These are phyloP conservation scores for Cystobasidium sp. DNA, from an alignment of 1,284 basidiomycete species.

Conservation along the genomic window DNA sequence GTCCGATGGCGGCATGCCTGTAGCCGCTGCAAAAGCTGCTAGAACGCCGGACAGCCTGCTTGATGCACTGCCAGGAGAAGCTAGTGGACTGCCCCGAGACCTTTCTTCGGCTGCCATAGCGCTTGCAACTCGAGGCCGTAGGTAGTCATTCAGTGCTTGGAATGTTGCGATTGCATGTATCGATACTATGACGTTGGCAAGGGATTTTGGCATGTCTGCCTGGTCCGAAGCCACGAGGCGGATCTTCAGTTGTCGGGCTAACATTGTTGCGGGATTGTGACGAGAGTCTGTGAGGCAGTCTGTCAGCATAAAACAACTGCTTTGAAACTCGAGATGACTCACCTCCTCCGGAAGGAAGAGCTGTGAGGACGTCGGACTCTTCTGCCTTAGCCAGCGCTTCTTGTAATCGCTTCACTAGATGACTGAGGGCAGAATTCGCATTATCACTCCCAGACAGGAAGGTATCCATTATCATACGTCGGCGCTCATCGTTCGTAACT, in stretches of 20 bases:
- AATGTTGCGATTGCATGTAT: slow-evolving; percentile 96
- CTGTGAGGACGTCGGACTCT: slow-evolving; percentile 88
- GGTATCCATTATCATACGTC: slow-evolving; percentile 14
- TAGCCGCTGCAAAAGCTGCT: slow-evolving; percentile 77
- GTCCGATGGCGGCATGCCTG: slow-evolving; percentile 52
- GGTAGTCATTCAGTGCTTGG: slow-evolving; percentile 90
- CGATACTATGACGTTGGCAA: slow-evolving; percentile 87
- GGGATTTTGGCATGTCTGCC: slow-evolving; percentile 78
- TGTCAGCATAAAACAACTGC: slow-evolving; percentile 34
- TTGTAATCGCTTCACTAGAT: slow-evolving; percentile 91
- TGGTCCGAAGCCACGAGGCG: slow-evolving; percentile 84
- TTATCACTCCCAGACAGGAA: slow-evolving; percentile 17
- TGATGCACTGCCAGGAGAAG: slow-evolving; percentile 54
- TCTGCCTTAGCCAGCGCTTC: slow-evolving; percentile 91
- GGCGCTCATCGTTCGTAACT: slow-evolving; percentile 25
- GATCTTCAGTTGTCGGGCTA: slow-evolving; percentile 84
- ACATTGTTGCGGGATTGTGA: slow-evolving; percentile 64
- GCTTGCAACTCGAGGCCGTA: slow-evolving; percentile 73
- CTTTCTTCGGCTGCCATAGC: slow-evolving; percentile 37
- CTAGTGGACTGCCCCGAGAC: slow-evolving; percentile 2
- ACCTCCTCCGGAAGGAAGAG: slow-evolving; percentile 77
- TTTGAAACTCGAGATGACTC: slow-evolving; percentile 49
- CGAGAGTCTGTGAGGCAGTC: slow-evolving; percentile 13
- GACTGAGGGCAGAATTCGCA: slow-evolving; percentile 66
- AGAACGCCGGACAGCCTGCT: slow-evolving; percentile 85